phyloP scores from a whole-genome alignment of 1,139 yeast species.

The Pneumocystis oryctolagi region DNA sequence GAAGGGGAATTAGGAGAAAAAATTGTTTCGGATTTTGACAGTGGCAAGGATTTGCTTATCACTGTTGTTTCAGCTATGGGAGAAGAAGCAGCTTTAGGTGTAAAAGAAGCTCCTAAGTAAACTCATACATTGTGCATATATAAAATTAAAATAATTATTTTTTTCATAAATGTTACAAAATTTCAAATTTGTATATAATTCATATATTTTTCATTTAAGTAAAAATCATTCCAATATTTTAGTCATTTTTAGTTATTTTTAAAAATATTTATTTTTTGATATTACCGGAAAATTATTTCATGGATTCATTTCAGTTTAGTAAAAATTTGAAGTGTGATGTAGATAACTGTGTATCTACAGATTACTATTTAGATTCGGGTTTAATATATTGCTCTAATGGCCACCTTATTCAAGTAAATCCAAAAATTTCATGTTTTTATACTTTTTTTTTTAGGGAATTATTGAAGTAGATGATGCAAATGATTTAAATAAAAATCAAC shows the following conservation, averaged over 20 bases:
- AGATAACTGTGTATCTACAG: background rate
- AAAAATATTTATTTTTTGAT: background rate
- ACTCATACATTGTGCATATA: background rate
- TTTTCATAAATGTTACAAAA: background rate
- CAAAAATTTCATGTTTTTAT: background rate
- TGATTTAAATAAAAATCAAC: background rate
- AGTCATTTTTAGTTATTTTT: too few relatives aligned
- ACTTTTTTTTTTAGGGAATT: background rate
- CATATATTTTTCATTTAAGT: too few relatives aligned
- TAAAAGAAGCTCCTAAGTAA: conserved; percentile 88
- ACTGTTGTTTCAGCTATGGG: conserved; percentile 97
- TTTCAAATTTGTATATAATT: background rate
- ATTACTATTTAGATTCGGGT: background rate
- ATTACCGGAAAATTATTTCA: background rate
- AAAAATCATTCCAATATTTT: too few relatives aligned
- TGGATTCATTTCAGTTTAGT: background rate
- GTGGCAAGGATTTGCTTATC: conserved; percentile 91
- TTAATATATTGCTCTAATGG: background rate
- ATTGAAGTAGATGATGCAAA: background rate
- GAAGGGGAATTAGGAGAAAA: conserved; percentile 94
- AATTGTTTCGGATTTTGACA: conserved; percentile 84
- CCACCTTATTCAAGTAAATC: background rate
- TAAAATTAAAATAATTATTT: background rate
- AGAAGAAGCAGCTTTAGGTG: conserved; percentile 96
- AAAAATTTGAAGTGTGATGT: background rate